Evolutionary conservation across 1,284 basidiomycete genomes (phyloP), one percentile per base, ranked within the genome.

Genomic region (Melanopsichium pennsylvanicum): DNA sequence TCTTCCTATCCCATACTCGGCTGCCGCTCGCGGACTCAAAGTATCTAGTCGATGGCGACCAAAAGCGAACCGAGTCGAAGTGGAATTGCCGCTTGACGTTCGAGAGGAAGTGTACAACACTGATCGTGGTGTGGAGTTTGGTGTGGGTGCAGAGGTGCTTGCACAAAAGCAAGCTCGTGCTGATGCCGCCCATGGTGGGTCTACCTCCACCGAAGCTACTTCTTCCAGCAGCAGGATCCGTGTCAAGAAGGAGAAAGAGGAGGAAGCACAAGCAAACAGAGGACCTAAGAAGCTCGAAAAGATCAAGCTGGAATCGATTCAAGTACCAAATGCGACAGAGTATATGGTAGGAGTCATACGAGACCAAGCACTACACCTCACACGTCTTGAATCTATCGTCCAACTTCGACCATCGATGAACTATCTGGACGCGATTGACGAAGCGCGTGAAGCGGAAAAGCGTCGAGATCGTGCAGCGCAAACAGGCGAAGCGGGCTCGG

Each of bases 361-460:
- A 5, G 62, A 79, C 34, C 70, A 69, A 35, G 78, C 76, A 7
- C 60, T 80, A 11, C 79, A 80, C 35, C 67, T 80, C 8, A 72
- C 76, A 0, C 74, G 74, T 4, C 54, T 80, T 19, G 58, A 74
- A 29, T 69, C 73, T 12, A 62, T 76, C 19, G 56, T 72, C 6
- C 79, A 80, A 48, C 51, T 80, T 16, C 67, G 79, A 7, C 79
- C 79, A 5, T 79, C 78, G 44, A 73, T 80, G 72, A 75, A 77
- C 57, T 78, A 80, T 39, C 69, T 80, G 33, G 79, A 80, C 38
- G 71, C 68, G 12, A 40, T 78, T n/a, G 61, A 70, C 39, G 71
- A 75, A 38, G 63, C 72, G 16, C 61, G 70, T 15, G 69, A 69
- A 11, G 59, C 57, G 22, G 67, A 74, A 44, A 72, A 70, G 46